Evolutionary conservation across 306 rosid species (phyloP), one percentile per base, ranked within the genome.

Genomic region (Cicer judaicum): DNA sequence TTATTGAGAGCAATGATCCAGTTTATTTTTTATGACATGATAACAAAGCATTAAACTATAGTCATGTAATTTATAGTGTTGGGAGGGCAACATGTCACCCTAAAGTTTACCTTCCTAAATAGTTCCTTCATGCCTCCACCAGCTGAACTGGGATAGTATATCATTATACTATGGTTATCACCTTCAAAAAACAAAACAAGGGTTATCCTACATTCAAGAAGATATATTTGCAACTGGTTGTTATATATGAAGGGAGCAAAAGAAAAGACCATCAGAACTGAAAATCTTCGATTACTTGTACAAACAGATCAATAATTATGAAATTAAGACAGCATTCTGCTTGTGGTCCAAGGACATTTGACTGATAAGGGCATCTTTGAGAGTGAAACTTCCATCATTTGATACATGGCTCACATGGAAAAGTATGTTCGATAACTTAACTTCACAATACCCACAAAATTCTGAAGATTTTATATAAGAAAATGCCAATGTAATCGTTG

Each of bases 101-200:
- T 10, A 72, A 70, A 76, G 10, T 84, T 76, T 76, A 93, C 98
- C 98, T 93, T 93, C 86, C 98, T 85, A 79, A 93, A 93, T 77
- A 93, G 83, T 81, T 91, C 88, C 86, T 93, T 93, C 98, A 93
- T 93, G 16, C 98, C 98, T 75, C 97, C 94, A 72, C 97, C 98
- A 36, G 98, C 98, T 47, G 97, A 89, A 85, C 96, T 93, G 9
- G 98, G 98, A 86, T 93, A 93, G 79, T 93, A 91, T 85, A 93
- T 93, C 98, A 88, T 91, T 82, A 93, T 88, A 66, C 97, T 83
- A 75, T 93, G 98, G 70, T 93, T 86, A 82, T 93, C 91, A 79
- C 96, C 98, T 93, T 85, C 86, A 88, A 7, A 73, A 48, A 84
- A 76, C 64, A 78, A 48, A 15, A 78, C 46, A 60, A 75, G 43